Percentiles rank a stretch among this genome's conserved stretches.
Evolutionary conservation across 495 filamentous ascomycete species (phyloP).

Genomic region (Penicillium egyptiacum): DNA sequence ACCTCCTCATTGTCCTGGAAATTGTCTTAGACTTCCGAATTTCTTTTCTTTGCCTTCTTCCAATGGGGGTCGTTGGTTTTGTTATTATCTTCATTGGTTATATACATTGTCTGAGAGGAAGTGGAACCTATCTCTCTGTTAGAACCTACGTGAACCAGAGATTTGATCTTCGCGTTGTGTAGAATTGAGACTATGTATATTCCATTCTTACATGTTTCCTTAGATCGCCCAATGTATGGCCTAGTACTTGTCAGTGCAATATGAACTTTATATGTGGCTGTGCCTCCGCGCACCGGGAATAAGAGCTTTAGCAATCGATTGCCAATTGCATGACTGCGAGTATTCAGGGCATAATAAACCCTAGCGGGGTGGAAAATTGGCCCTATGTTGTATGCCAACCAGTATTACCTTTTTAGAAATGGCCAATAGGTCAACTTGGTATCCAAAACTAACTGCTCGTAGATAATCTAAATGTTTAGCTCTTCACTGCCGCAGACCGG

Average conservation of each 20-base stretch:
- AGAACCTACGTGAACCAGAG: no score
- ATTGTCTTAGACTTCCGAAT: not conserved
- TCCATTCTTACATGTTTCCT: constrained; percentile 22
- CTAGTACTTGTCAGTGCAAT: not conserved
- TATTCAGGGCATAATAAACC: not conserved
- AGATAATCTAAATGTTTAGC: not conserved
- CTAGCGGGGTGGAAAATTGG: not conserved
- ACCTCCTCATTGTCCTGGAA: not conserved
- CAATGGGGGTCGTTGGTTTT: not conserved
- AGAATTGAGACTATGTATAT: no score
- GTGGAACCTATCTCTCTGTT: constrained; percentile 48
- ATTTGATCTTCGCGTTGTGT: no score
- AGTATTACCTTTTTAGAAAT: not conserved
- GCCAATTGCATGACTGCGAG: not conserved
- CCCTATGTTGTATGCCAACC: not conserved
- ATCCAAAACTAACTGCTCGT: not conserved
- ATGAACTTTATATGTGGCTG: not conserved
- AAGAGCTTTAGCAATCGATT: not conserved
- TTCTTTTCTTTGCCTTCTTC: not conserved
- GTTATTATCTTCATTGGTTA: not conserved
- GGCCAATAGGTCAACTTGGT: not conserved
- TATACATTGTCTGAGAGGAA: constrained; percentile 52
- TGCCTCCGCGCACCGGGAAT: no score
- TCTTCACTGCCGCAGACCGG: not conserved
- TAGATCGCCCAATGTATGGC: not conserved